phyloP scores from a whole-genome alignment of 1,284 basidiomycete species.

The Meira nashicola region DNA sequence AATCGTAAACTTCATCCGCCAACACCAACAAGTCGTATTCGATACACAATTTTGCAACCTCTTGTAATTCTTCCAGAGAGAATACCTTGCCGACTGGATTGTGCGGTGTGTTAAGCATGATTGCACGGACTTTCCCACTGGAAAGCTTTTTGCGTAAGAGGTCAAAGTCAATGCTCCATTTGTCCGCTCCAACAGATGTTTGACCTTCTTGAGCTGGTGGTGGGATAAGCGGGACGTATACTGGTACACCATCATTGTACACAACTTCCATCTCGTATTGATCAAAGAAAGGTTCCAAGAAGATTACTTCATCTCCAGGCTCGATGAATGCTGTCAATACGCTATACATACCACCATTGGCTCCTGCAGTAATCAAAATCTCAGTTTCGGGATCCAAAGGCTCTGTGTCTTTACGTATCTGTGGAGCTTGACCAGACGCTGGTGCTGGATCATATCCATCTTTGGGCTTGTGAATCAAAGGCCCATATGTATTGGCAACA shows the following conservation, averaged over 20 bases:
- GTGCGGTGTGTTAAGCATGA: constrained; percentile 63
- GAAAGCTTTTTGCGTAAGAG: constrained; percentile 71
- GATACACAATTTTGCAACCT: constrained; percentile 78
- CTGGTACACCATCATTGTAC: constrained; percentile 67
- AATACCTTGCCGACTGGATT: constrained; percentile 79
- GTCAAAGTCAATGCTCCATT: constrained; percentile 60
- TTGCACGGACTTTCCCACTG: constrained; percentile 78
- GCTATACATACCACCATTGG: constrained; percentile 58
- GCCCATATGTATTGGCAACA: constrained; percentile 24
- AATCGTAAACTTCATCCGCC: constrained; percentile 91
- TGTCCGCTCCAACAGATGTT: constrained; percentile 34
- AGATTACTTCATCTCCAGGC: constrained; percentile 82
- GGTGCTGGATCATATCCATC: constrained; percentile 25
- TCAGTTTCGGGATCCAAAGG: constrained; percentile 78
- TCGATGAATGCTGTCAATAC: constrained; percentile 37
- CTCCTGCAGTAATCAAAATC: constrained; percentile 89
- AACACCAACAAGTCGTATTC: constrained; percentile 90
- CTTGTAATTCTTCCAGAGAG: constrained; percentile 71
- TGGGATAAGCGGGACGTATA: constrained; percentile 91
- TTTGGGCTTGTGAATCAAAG: constrained; percentile 27
- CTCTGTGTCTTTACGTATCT: constrained; percentile 55
- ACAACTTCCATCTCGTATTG: constrained; percentile 67
- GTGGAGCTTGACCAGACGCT: constrained; percentile 17
- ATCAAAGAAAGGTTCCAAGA: constrained; percentile 93
- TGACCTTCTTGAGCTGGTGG: constrained; percentile 54